Percentiles rank a stretch among this genome's conserved stretches.
Evolutionary conservation across 169 alveolate species (phyloP).

Genomic region (Plasmodium cynomolgi): DNA sequence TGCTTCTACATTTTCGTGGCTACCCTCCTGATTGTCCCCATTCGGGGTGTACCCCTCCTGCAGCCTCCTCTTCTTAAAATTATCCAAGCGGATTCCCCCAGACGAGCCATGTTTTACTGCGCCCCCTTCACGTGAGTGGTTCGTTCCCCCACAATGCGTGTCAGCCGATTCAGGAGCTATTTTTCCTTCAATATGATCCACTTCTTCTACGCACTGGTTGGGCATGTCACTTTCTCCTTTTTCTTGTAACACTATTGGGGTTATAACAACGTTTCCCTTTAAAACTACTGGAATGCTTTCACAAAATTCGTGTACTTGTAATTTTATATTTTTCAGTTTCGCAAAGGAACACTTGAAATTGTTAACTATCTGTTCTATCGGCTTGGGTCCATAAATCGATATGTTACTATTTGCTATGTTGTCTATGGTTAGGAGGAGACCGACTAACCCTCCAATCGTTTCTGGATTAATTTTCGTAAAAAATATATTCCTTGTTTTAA

Average conservation of each 20-base stretch:
- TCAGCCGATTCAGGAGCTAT: not conserved
- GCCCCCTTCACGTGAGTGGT: not conserved
- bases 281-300: conserved; percentile 19
- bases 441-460: conserved; percentile 87
- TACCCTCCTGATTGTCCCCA: not conserved
- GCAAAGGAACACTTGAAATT: conserved; percentile 70
- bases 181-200: not conserved
- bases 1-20: not conserved
- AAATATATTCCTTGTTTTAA: conserved; percentile 78
- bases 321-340: conserved; percentile 72
- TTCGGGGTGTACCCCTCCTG: not conserved
- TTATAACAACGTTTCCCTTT: conserved; percentile 53
- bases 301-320: conserved; percentile 33
- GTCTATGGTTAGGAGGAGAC: conserved; percentile 86
- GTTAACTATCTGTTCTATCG: conserved; percentile 70
- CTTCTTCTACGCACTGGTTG: not conserved
- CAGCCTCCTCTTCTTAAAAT: conserved; percentile 6
- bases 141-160: not conserved
- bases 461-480: conserved; percentile 82
- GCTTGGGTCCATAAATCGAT: conserved; percentile 86
- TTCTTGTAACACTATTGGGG: conserved; percentile 43
- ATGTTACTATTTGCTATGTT: conserved; percentile 80
- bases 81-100: not conserved
- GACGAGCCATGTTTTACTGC: not conserved
- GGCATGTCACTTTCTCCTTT: not conserved